Evolutionary conservation across 140 eudicot species (phyloP).

Genomic region (Ambrosia hybrid): DNA sequence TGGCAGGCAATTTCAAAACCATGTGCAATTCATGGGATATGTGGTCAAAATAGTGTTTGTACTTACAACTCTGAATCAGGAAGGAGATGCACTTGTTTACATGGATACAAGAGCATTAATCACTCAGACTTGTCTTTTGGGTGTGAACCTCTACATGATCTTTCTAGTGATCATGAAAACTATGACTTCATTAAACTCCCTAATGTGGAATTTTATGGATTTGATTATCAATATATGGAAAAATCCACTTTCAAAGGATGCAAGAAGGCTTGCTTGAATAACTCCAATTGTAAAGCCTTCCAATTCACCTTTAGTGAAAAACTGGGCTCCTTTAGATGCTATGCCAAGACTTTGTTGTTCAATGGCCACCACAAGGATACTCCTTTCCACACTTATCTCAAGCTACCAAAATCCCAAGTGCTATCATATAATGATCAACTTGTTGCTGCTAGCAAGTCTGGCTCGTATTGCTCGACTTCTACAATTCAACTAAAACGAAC

Average conservation of each 20-base stretch:
- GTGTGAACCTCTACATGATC: slow-evolving; percentile 18
- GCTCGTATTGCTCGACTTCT: slow-evolving; percentile 17
- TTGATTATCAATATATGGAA: neutral
- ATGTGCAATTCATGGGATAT: slow-evolving; percentile 46
- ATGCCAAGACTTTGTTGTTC: slow-evolving; percentile 18
- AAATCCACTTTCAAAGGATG: slow-evolving; percentile 14
- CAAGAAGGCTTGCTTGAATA: slow-evolving; percentile 14
- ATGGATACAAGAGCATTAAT: slow-evolving; percentile 29
- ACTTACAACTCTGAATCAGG: slow-evolving; percentile 23
- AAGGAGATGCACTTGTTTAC: slow-evolving; percentile 38
- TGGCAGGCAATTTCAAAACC: slow-evolving; percentile 32
- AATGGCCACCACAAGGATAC: slow-evolving; percentile 13
- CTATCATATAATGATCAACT: neutral
- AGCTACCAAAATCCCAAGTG: slow-evolving; percentile 8
- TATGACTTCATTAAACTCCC: slow-evolving; percentile 18
- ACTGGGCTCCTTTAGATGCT: neutral
- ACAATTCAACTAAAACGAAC: neutral
- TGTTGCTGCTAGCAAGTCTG: neutral
- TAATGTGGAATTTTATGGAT: slow-evolving; percentile 36
- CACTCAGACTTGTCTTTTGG: slow-evolving; percentile 24
- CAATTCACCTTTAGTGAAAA: neutral
- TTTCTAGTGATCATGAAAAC: neutral
- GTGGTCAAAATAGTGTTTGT: slow-evolving; percentile 56
- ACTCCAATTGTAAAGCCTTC: slow-evolving; percentile 29
- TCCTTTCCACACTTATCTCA: slow-evolving; percentile 5